Evolutionary conservation across 2,329 filamentous ascomycete genomes (phyloP), one percentile per base, ranked within the genome.

Genomic region (Drechslerella coelobrocha): DNA sequence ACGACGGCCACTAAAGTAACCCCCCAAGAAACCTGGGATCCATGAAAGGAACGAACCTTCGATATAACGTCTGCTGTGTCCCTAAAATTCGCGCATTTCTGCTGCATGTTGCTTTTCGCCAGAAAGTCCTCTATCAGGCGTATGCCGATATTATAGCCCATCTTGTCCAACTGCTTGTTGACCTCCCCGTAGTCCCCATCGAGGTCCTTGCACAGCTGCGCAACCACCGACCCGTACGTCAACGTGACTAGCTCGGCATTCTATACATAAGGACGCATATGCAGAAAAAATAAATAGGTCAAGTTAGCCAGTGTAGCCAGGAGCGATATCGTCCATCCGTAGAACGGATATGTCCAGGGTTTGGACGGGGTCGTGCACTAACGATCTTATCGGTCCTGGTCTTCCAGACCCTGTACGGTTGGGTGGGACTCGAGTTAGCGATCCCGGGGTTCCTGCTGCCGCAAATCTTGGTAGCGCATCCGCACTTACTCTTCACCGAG

Each of bases 141-240:
- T 77, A 97, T 84, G 26, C 94, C 94, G 74, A 99, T 99, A 77
- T 97, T 97, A 82, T 97, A 97, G 61, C 94, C 94, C 94, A 99
- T 99, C 81, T 93, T 95, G 78, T 99, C 94, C 47, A 99, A 85
- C 79, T 99, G 94, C 79, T 93, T 92, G 82, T 99, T 99, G 78
- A 99, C 93, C 79, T 97, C 92, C 55, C 86, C 83, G 78, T 99
- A 99, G 81, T 97, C 91, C 76, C 86, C 88, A 76, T 97, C 92
- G 78, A 93, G 96, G 82, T 99, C 94, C 79, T 93, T 93, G 82
- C 93, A 97, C 74, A 99, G 84, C 79, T 97, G 93, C 63, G 92
- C 90, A 63, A 99, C 94, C 73, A 99, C 95, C 23, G 94, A 97
- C 77, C 94, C 94, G 79, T 99, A 99, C 29, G 94, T 99, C 76